Evolutionary conservation across 495 filamentous ascomycete species (phyloP).

Genomic region (Penicillium riverlandense): DNA sequence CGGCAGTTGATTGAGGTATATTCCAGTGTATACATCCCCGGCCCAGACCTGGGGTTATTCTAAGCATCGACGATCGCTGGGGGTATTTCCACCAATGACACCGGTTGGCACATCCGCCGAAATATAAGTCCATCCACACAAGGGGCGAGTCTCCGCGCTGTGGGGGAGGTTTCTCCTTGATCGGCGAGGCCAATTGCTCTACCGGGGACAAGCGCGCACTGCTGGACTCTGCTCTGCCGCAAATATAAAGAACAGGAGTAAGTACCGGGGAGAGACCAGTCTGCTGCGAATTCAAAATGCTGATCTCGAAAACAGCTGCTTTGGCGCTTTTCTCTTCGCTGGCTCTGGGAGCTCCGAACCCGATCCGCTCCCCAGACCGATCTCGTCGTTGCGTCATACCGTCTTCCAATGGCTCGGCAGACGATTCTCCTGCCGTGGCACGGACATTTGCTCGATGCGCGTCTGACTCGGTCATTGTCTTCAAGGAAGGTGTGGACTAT

Average conservation of each 20-base stretch:
- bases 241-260: too few relatives aligned
- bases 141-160: constrained; percentile 7
- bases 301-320: neutral
- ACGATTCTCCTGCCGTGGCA: constrained; percentile 27
- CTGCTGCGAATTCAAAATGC: constrained; percentile 1
- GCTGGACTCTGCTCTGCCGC: too few relatives aligned
- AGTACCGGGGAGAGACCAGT: too few relatives aligned
- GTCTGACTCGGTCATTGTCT: constrained; percentile 24
- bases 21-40: too few relatives aligned
- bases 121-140: constrained; percentile 11
- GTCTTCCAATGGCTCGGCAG: constrained; percentile 21
- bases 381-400: constrained; percentile 10
- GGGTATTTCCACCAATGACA: constrained; percentile 7
- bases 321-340: constrained; percentile 2
- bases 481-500: constrained; percentile 29
- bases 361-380: constrained; percentile 4
- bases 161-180: neutral
- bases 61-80: too few relatives aligned
- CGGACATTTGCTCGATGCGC: constrained; percentile 25
- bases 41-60: too few relatives aligned
- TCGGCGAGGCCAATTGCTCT: neutral
- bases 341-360: constrained; percentile 2
- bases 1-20: too few relatives aligned
- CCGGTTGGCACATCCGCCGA: neutral
- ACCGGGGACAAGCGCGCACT: too few relatives aligned